Evolutionary conservation across 1,139 yeast species (phyloP).

Genomic region (Meyerozyma elateridarum): DNA sequence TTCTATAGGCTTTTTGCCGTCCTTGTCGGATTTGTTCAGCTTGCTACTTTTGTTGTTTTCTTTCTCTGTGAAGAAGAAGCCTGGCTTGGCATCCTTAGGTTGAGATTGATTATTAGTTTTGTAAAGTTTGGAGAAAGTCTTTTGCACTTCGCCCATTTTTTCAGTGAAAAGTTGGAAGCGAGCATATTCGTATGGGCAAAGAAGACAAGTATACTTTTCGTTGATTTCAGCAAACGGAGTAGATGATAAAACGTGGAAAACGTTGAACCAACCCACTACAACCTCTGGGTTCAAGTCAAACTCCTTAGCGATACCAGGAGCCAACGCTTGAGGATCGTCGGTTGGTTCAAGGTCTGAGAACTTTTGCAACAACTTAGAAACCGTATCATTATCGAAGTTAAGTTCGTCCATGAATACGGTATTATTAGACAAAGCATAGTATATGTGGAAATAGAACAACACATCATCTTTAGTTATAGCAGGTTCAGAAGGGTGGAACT

Average conservation of each 20-base stretch:
- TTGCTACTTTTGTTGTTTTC: background rate
- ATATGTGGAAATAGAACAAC: constrained; percentile 24
- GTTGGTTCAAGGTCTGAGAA: constrained; percentile 13
- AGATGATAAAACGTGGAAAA: constrained; percentile 26
- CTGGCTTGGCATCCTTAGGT: constrained; percentile 7
- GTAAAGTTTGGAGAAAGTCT: constrained; percentile 7
- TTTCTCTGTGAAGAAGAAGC: constrained; percentile 8
- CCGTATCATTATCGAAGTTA: constrained; percentile 21
- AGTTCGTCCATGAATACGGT: constrained; percentile 28
- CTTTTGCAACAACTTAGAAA: constrained; percentile 19
- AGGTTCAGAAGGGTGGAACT: constrained; percentile 16
- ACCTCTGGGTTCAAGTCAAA: constrained; percentile 14
- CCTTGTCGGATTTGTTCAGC: constrained; percentile 1
- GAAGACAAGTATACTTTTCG: constrained; percentile 21
- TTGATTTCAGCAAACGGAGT: constrained; percentile 26
- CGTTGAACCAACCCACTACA: constrained; percentile 28
- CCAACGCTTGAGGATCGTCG: constrained; percentile 6
- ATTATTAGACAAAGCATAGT: constrained; percentile 28
- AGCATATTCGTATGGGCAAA: constrained; percentile 30
- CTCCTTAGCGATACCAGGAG: constrained; percentile 13
- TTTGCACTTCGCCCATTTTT: constrained; percentile 11
- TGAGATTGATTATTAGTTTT: constrained; percentile 9
- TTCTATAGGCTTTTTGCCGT: constrained; percentile 13
- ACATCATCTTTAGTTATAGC: constrained; percentile 27
- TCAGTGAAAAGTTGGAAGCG: constrained; percentile 11